Base-by-base conservation (phyloP, 139 green algal species). In the Chlorella ohadii region DNA sequence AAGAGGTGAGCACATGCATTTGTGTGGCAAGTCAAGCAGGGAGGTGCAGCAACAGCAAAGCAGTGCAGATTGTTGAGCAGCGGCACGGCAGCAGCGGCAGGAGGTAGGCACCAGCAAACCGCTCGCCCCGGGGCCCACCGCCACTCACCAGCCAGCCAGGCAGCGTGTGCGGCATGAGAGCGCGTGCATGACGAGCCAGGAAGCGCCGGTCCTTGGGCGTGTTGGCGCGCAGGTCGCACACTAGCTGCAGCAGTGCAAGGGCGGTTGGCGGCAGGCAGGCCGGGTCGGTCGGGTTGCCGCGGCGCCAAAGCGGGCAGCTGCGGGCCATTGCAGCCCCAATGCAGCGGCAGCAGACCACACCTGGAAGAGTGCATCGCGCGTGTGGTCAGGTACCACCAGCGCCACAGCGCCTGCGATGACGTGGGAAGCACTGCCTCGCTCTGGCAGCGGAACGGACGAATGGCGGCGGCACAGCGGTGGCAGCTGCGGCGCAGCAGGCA, bases 161-260 rank as follows among this genome's bases (percentile, higher is more conserved):
- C 12, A 25, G 15, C 2, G 76, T 88, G n/a, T 67, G 77, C 0
- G 84, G 84, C 23, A 64, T 55, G 25, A 88, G 65, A 0, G 76
- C 77, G 4, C 33, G 59, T 0, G 67, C 36, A n/a, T 88, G 84
- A 25, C 78, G 64, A 28, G n/a, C 12, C 28, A 88, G 73, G 56
- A 88, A 88, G 27, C 55, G 47, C 0, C 36, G 44, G n/a, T 88
- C 84, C 51, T 88, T 83, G 28, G 79, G 84, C 12, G 67, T 83
- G 67, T 92, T 92, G 44, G 87, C 72, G 17, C 88, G 81, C 27
- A 89, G 66, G 79, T 92, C 88, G 67, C 88, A 91, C 25, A 82
- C 78, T 11, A 91, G 73, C 78, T 92, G 88, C 78, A n/a, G n/a
- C n/a, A n/a, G n/a, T n/a, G n/a, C n/a, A n/a, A n/a, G n/a, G n/a